Evolutionary conservation across 257 asterid genomes (phyloP).

Genomic region (Solanum neorickii): DNA sequence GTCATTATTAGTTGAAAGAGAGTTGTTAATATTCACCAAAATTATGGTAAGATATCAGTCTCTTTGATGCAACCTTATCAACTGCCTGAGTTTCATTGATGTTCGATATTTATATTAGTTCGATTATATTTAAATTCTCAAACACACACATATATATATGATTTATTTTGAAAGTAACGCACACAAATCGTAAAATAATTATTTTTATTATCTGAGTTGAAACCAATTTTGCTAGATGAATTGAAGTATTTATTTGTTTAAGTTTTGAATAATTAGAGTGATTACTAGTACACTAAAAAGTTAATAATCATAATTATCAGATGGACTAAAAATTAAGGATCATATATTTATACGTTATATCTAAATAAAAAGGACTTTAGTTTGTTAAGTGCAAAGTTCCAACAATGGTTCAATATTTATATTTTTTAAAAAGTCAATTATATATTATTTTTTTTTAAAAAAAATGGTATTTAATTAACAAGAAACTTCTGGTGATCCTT

Average conservation of each 20-base stretch:
- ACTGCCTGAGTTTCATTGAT: not conserved
- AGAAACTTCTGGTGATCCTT: not conserved
- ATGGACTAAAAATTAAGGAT: fast-evolving
- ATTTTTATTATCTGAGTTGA: too few relatives aligned
- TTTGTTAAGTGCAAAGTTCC: not conserved
- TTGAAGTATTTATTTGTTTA: too few relatives aligned
- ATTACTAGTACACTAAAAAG: too few relatives aligned
- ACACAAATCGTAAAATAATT: too few relatives aligned
- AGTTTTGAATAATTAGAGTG: too few relatives aligned
- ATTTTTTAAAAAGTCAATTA: not conserved
- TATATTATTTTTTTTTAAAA: not conserved
- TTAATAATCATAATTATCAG: not conserved
- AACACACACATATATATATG: not conserved
- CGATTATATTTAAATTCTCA: too few relatives aligned
- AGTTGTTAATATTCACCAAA: not conserved
- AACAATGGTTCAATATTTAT: not conserved
- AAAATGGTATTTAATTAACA: not conserved
- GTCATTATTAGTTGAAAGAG: not conserved
- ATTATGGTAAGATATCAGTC: not conserved
- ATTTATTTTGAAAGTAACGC: too few relatives aligned
- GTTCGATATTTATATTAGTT: not conserved
- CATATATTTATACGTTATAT: too few relatives aligned
- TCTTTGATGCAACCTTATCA: not conserved
- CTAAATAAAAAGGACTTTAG: not conserved
- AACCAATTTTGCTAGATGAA: too few relatives aligned